Evolutionary conservation across 2,329 filamentous ascomycete species (phyloP).

Genomic region (Ophiostoma fasciatum): DNA sequence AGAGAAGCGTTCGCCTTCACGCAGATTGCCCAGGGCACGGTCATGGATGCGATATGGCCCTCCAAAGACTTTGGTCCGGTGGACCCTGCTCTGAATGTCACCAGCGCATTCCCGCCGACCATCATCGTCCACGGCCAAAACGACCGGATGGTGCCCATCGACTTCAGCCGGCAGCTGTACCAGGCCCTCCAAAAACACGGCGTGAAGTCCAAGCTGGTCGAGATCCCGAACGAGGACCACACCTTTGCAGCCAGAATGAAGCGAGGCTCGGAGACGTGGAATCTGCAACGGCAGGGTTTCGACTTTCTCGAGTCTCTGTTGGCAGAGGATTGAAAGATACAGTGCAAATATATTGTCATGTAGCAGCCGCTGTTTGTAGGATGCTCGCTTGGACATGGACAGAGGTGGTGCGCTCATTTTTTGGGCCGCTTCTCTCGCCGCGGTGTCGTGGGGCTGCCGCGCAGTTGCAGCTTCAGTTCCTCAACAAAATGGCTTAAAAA

Average conservation of each 20-base stretch:
- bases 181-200: background rate
- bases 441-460: no score
- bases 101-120: background rate
- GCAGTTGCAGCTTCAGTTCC: no score
- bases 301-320: background rate
- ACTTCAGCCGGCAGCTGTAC: background rate
- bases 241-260: background rate
- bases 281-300: background rate
- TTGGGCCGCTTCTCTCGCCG: no score
- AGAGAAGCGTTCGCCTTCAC: background rate
- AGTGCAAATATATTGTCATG: background rate
- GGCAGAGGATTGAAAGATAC: background rate
- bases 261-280: background rate
- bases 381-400: no score
- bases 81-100: background rate
- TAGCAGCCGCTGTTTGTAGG: no score
- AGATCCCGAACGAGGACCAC: background rate
- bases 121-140: background rate
- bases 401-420: no score
- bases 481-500: no score
- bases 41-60: background rate
- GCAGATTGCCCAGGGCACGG: background rate
- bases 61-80: background rate
- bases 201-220: background rate
- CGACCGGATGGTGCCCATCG: background rate